A percentile compares a stretch with the other conserved stretches of the same genome.
These are phyloP conservation scores for Termitomyces sp. DNA, from an alignment of 1,284 basidiomycete genomes.

Conservation along the genomic window DNA sequence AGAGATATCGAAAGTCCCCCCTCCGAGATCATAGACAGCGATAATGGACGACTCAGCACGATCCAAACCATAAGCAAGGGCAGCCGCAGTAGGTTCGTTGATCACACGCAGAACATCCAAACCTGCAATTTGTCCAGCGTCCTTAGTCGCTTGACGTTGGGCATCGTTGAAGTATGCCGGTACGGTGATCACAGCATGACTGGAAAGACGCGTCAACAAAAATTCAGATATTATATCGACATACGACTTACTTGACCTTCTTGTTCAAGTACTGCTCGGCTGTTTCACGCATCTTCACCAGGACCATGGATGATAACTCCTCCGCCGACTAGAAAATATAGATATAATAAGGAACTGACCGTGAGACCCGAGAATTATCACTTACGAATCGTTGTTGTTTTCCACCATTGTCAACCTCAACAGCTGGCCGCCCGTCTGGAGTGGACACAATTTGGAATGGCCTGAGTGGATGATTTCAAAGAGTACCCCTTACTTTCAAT, in stretches of 20 bases:
- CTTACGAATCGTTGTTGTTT: constrained; percentile 66
- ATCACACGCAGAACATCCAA: constrained; percentile 97
- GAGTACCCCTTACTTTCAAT: constrained; percentile 2
- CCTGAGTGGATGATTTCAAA: constrained; percentile 35
- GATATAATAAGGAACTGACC: background rate
- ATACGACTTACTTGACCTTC: constrained; percentile 79
- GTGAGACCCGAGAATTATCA: background rate
- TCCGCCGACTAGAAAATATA: constrained; percentile 58
- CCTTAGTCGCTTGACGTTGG: constrained; percentile 97
- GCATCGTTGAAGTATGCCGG: constrained; percentile 99
- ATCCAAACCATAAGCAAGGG: constrained; percentile 94
- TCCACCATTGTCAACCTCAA: constrained; percentile 76
- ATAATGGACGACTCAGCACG: constrained; percentile 80
- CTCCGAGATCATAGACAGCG: constrained; percentile 95
- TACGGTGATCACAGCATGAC: constrained; percentile 86
- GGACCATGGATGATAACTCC: constrained; percentile 81
- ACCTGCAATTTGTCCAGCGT: constrained; percentile 95
- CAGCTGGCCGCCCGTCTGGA: constrained; percentile 65
- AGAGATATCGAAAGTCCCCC: constrained; percentile 96
- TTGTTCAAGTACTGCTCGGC: constrained; percentile 91
- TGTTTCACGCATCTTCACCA: constrained; percentile 95
- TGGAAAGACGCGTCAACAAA: constrained; percentile 22
- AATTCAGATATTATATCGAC: constrained; percentile 1
- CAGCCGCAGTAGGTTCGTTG: constrained; percentile 98
- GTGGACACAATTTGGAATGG: constrained; percentile 80